Conservation (phyloP, 208 protist species). For the Angomonas ambiguus region DNA sequence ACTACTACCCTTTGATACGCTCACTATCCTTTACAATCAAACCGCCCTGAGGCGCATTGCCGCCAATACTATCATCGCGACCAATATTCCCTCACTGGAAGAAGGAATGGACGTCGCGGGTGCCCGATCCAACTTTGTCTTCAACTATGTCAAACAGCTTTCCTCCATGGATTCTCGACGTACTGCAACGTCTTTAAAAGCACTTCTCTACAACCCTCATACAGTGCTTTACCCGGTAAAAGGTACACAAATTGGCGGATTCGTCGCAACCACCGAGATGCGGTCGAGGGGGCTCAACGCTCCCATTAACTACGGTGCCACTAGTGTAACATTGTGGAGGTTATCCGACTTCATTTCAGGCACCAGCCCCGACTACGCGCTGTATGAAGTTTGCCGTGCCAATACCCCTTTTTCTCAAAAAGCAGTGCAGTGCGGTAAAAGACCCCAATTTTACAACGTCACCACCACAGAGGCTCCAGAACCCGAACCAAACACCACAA, state of each 20-base stretch:
- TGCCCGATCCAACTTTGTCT: conserved; percentile 33
- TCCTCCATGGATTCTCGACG: conserved; percentile 93
- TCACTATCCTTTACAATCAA: not conserved
- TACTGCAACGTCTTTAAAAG: not conserved
- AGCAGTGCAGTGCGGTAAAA: not conserved
- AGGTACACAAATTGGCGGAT: too few relatives aligned
- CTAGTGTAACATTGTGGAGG: not conserved
- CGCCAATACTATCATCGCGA: not conserved
- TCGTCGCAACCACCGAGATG: too few relatives aligned
- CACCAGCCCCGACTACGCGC: not conserved
- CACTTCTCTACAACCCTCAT: not conserved
- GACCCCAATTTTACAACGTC: too few relatives aligned
- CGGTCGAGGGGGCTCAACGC: too few relatives aligned
- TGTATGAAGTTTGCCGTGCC: not conserved
- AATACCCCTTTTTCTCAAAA: not conserved
- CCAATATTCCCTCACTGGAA: not conserved
- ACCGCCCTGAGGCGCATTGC: not conserved
- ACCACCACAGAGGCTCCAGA: not conserved
- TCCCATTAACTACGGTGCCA: not conserved
- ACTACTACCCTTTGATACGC: not conserved
- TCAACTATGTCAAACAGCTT: conserved; percentile 96
- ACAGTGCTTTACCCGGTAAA: too few relatives aligned
- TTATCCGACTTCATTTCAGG: not conserved
- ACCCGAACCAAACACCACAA: not conserved
- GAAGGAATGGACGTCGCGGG: not conserved